phyloP scores from a whole-genome alignment of 169 alveolate species.

The Plasmodium chabaudi region DNA sequence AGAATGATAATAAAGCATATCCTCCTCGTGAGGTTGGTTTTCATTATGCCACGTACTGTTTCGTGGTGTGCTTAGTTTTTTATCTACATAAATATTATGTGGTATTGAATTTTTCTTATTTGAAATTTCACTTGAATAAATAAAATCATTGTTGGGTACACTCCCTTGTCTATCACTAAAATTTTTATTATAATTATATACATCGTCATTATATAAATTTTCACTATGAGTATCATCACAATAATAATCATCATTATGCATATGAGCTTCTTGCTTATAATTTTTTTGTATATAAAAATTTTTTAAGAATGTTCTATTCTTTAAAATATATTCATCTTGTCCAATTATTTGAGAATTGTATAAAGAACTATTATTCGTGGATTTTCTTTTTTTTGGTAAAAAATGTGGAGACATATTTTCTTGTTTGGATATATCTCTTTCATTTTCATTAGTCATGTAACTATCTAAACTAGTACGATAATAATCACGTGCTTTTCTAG shows the following conservation, averaged over 20 bases:
- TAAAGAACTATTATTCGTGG: background rate
- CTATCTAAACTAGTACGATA: conserved; percentile 1
- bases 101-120: background rate
- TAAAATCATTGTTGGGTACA: too few species aligned
- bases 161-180: too few species aligned
- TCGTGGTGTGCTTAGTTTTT: background rate
- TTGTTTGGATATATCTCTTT: conserved; percentile 7
- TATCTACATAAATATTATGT: background rate
- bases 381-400: background rate
- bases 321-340: conserved; percentile 13
- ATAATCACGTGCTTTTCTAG: conserved; percentile 3
- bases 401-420: background rate
- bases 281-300: conserved; percentile 25
- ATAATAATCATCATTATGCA: too few species aligned
- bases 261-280: background rate
- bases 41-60: background rate
- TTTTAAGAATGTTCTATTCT: conserved; percentile 28
- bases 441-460: conserved; percentile 15
- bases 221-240: background rate
- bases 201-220: background rate
- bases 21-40: background rate
- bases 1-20: background rate
- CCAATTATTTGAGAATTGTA: conserved; percentile 15
- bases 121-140: background rate
- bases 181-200: background rate